Evolutionary conservation across 2,329 filamentous ascomycete species (phyloP).

Genomic region (Pseudogymnoascus sp.): DNA sequence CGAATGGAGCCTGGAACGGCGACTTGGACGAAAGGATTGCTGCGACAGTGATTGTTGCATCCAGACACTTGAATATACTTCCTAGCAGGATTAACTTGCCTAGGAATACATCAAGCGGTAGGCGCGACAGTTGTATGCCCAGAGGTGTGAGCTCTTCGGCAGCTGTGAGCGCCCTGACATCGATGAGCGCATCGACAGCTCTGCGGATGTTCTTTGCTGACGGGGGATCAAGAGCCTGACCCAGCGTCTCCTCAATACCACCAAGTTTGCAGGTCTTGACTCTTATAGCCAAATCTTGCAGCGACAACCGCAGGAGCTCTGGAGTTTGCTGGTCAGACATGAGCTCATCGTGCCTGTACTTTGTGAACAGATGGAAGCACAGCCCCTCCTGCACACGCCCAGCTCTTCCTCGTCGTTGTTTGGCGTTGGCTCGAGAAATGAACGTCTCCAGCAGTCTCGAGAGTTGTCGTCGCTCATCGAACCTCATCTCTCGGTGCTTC

Average conservation of each 20-base stretch:
- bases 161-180: conserved; percentile 79
- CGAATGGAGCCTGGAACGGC: conserved; percentile 81
- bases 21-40: conserved; percentile 93
- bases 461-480: conserved; percentile 85
- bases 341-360: conserved; percentile 71
- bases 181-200: conserved; percentile 85
- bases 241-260: conserved; percentile 81
- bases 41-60: conserved; percentile 84
- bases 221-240: conserved; percentile 82
- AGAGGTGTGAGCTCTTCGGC: conserved; percentile 79
- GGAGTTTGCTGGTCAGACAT: conserved; percentile 92
- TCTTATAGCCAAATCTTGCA: conserved; percentile 90
- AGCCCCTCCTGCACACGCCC: conserved; percentile 91
- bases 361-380: conserved; percentile 94
- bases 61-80: conserved; percentile 79
- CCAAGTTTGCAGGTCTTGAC: conserved; percentile 97
- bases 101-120: conserved; percentile 89
- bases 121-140: conserved; percentile 74
- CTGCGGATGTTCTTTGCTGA: conserved; percentile 86
- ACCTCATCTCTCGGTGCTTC: conserved; percentile 96
- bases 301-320: conserved; percentile 86
- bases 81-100: conserved; percentile 88
- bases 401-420: conserved; percentile 86
- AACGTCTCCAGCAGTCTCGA: conserved; percentile 90
- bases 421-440: conserved; percentile 90